Conservation (phyloP, 139 green algal species). For the Micractinium sp. region DNA sequence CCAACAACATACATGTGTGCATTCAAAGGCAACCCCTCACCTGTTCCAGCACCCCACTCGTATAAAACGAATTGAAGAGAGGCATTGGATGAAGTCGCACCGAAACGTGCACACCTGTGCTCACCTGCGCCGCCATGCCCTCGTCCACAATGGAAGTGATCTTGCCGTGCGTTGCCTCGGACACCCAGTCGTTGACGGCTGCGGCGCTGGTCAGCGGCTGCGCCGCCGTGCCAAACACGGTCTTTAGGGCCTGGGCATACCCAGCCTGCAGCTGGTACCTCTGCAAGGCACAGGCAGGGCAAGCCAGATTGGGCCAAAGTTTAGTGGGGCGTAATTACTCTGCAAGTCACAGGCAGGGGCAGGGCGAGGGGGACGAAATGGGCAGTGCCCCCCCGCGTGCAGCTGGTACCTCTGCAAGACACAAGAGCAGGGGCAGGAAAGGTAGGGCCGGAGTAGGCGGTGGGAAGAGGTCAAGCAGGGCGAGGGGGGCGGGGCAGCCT, state of each 20-base stretch:
- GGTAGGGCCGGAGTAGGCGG: no score
- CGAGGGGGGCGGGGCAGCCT: no score
- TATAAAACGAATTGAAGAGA: no score
- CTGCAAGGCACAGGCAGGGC: not conserved
- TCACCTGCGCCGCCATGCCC: not conserved
- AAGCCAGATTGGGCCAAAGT: no score
- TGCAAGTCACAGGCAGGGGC: not conserved
- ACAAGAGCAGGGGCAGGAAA: no score
- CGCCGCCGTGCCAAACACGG: not conserved
- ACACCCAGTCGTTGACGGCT: constrained; percentile 41
- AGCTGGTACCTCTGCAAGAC: not conserved
- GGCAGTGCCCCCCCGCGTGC: no score
- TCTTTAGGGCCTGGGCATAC: not conserved
- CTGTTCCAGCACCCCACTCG: no score
- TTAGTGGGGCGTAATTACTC: no score
- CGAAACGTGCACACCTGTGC: no score
- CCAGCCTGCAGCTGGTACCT: constrained; percentile 10
- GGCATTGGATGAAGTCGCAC: no score
- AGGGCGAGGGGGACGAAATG: no score
- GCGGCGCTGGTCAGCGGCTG: constrained; percentile 8
- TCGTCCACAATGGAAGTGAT: constrained; percentile 44
- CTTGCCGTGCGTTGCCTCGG: constrained; percentile 33
- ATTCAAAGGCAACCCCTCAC: not conserved
- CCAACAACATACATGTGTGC: not conserved
- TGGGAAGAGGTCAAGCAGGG: no score